These are phyloP conservation scores for Sicyos edulis DNA, from an alignment of 306 rosid species.

Conservation along the genomic window DNA sequence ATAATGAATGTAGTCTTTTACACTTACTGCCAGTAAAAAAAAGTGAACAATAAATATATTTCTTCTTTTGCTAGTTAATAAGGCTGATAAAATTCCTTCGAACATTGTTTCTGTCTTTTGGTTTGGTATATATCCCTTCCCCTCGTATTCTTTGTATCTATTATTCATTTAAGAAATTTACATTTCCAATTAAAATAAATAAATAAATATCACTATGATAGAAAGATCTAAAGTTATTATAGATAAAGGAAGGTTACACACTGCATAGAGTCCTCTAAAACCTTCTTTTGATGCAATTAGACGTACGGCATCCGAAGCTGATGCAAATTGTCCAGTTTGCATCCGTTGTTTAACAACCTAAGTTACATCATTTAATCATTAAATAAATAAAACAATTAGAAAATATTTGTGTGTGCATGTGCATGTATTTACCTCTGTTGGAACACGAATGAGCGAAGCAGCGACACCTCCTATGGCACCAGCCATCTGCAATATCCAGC, in stretches of 20 bases:
- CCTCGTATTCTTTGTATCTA: background rate
- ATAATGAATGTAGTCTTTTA: background rate
- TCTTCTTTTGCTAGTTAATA: background rate
- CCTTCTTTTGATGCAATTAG: slow-evolving; percentile 74
- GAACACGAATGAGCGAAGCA: slow-evolving; percentile 94
- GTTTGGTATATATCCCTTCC: background rate
- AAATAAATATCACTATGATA: background rate
- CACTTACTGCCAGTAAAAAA: background rate
- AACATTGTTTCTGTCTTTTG: background rate
- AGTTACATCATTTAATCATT: slow-evolving; percentile 22
- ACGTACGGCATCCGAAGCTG: slow-evolving; percentile 78
- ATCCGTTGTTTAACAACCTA: slow-evolving; percentile 98
- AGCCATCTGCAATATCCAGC: slow-evolving; percentile 56
- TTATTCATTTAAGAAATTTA: background rate
- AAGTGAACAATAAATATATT: background rate
- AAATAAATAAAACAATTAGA: slow-evolving; percentile 20
- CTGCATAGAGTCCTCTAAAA: slow-evolving; percentile 81
- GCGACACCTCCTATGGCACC: slow-evolving; percentile 92
- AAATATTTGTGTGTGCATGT: background rate
- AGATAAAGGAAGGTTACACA: slow-evolving; percentile 28
- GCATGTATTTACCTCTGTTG: slow-evolving; percentile 68
- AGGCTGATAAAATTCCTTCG: background rate
- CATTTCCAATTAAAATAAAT: background rate
- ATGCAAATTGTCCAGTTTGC: slow-evolving; percentile 89
- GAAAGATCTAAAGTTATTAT: background rate